Evolutionary conservation across 2,329 filamentous ascomycete genomes (phyloP).

Genomic region (Claviceps citrina): DNA sequence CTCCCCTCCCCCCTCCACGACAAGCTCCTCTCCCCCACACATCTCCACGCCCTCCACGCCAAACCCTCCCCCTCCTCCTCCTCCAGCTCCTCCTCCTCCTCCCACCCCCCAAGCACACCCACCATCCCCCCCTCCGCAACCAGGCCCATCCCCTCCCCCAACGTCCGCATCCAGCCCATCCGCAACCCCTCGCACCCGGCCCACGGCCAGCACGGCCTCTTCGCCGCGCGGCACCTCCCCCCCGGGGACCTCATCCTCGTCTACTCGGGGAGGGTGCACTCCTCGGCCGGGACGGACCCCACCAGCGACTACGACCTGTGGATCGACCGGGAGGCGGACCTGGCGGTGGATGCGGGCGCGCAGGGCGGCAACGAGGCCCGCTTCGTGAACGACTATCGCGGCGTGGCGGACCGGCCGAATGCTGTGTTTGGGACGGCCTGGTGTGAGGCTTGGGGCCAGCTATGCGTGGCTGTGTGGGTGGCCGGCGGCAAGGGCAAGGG

Average conservation of each 20-base stretch:
- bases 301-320: slow-evolving; percentile 46
- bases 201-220: slow-evolving; percentile 42
- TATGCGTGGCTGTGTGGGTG: slow-evolving; percentile 44
- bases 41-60: slow-evolving; percentile 24
- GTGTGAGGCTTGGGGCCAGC: slow-evolving; percentile 35
- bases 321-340: slow-evolving; percentile 38
- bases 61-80: slow-evolving; percentile 15
- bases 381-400: slow-evolving; percentile 53
- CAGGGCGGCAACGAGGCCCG: slow-evolving; percentile 45
- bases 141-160: slow-evolving; percentile 29
- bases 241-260: slow-evolving; percentile 43
- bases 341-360: slow-evolving; percentile 48
- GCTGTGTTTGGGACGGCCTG: slow-evolving; percentile 45
- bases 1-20: slow-evolving; percentile 34
- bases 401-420: slow-evolving; percentile 36
- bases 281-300: slow-evolving; percentile 8
- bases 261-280: slow-evolving; percentile 45
- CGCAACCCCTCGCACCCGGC: slow-evolving; percentile 38
- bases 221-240: slow-evolving; percentile 36
- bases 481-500: slow-evolving; percentile 18
- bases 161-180: slow-evolving; percentile 41
- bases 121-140: slow-evolving; percentile 17
- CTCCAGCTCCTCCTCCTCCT: slow-evolving; percentile 28
- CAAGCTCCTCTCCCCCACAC: slow-evolving; percentile 26
- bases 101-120: slow-evolving; percentile 14